A percentile compares a stretch with the other conserved stretches of the same genome.
Evolutionary conservation across 169 alveolate genomes (phyloP).

Genomic region (Plasmodium gonderi): DNA sequence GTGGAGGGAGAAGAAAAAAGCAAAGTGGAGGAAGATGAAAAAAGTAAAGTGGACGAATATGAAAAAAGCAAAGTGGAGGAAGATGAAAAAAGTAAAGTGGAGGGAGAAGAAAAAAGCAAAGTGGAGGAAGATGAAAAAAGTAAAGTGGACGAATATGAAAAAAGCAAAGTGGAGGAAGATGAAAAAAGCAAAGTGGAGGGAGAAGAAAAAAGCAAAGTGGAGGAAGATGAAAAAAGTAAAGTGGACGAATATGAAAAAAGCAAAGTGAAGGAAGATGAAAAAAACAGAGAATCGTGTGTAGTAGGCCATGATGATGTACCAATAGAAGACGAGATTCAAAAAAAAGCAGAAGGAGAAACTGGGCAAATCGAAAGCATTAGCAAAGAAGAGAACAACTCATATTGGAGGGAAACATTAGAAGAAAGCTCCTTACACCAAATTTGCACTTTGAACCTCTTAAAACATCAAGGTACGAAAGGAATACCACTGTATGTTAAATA

Average conservation of each 20-base stretch:
- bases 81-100: background rate
- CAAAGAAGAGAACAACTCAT: background rate
- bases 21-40: background rate
- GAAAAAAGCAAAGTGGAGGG: background rate
- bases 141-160: background rate
- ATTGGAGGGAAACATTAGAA: background rate
- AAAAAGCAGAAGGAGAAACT: background rate
- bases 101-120: background rate
- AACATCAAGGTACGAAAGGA: conserved; percentile 15
- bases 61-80: background rate
- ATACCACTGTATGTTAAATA: background rate
- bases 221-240: background rate
- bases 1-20: background rate
- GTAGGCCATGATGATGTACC: background rate
- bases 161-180: background rate
- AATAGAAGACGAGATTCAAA: background rate
- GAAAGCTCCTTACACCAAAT: background rate
- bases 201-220: background rate
- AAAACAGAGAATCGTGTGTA: background rate
- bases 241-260: background rate
- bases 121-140: background rate
- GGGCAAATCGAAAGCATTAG: background rate
- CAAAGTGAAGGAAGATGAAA: background rate
- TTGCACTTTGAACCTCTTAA: background rate
- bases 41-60: background rate